Conservation (phyloP, 139 green algal species). For the Volvox africanus region DNA sequence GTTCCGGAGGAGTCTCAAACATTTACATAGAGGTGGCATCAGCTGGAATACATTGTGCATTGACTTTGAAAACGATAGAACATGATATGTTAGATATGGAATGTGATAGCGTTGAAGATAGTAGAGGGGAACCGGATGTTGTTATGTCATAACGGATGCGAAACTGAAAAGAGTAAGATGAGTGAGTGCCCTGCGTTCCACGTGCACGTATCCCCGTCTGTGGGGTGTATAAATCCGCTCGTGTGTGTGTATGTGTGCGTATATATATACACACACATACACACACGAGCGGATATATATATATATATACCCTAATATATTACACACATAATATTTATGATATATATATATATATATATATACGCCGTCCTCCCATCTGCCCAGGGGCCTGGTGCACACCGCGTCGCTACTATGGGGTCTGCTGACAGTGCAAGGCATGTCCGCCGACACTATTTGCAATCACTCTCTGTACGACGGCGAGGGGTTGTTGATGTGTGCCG, state of each 20-base stretch:
- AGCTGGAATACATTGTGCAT: no score
- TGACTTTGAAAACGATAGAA: no score
- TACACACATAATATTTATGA: no score
- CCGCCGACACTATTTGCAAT: background rate
- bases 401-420: background rate
- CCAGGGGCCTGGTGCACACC: constrained; percentile 12
- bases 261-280: no score
- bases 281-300: no score
- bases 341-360: no score
- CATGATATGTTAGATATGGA: background rate
- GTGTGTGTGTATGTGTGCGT: background rate
- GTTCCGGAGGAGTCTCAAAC: no score
- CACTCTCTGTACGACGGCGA: constrained; percentile 28
- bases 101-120: background rate
- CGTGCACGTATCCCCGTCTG: no score
- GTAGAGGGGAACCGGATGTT: background rate
- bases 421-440: background rate
- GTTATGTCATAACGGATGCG: background rate
- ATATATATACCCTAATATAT: no score
- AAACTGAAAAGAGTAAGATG: no score
- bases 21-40: no score
- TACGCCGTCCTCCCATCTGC: background rate
- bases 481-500: constrained; percentile 22
- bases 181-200: no score
- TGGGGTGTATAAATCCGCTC: background rate